These are phyloP conservation scores for Scortechinia acanthostroma DNA, from an alignment of 2,329 filamentous ascomycete genomes.

Conservation along the genomic window DNA sequence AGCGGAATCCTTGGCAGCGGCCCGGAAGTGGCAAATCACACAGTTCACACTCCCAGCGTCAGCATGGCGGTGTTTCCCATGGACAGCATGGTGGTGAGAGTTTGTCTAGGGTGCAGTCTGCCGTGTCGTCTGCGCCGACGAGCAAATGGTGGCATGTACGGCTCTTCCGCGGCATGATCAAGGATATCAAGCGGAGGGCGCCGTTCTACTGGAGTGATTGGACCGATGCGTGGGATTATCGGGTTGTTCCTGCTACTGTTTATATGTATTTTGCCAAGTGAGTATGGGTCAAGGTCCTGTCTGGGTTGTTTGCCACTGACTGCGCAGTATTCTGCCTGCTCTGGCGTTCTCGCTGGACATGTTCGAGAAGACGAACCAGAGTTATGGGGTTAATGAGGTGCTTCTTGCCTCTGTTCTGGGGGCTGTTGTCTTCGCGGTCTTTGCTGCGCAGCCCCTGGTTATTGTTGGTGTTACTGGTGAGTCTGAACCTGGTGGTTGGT, in stretches of 20 bases:
- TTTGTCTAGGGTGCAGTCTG: too few relatives aligned
- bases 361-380: slow-evolving; percentile 57
- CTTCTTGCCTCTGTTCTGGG: slow-evolving; percentile 55
- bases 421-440: slow-evolving; percentile 51
- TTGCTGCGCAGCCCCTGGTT: slow-evolving; percentile 56
- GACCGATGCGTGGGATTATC: slow-evolving; percentile 60
- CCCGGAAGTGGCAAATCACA: too few relatives aligned
- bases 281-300: slow-evolving; percentile 11
- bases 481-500: slow-evolving; percentile 6
- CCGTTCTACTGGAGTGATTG: slow-evolving; percentile 59
- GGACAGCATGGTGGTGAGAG: too few relatives aligned
- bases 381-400: slow-evolving; percentile 62
- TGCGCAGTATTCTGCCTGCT: slow-evolving; percentile 55
- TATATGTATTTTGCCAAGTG: slow-evolving; percentile 69
- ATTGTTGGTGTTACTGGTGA: slow-evolving; percentile 59
- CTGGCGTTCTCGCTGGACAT: slow-evolving; percentile 62
- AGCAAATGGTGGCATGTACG: slow-evolving; percentile 49
- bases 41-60: too few relatives aligned
- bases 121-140: too few relatives aligned
- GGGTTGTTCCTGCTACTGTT: slow-evolving; percentile 54
- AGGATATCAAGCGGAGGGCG: slow-evolving; percentile 46
- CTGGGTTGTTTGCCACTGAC: too few relatives aligned
- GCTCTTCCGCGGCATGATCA: slow-evolving; percentile 49
- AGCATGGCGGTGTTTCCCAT: too few relatives aligned
- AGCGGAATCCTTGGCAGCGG: too few relatives aligned